A percentile compares a stretch with the other conserved stretches of the same genome.
Conservation (phyloP, 1,139 yeast genomes). For the Pneumocystis oryctolagi region DNA sequence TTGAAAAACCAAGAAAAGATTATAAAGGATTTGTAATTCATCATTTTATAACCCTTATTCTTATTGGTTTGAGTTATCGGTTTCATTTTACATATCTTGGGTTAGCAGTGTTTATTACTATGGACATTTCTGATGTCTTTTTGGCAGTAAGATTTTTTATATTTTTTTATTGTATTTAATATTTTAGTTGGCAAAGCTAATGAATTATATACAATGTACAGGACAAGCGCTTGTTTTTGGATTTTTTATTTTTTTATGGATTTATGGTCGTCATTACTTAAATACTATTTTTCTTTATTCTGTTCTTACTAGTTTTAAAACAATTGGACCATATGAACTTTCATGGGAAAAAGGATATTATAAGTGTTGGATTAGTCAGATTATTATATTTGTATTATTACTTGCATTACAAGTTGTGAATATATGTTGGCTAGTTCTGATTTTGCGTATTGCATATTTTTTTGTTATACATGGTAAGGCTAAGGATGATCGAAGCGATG, state of each 20-base stretch:
- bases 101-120: slow-evolving; percentile 71
- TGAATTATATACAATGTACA: slow-evolving; percentile 64
- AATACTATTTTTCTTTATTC: slow-evolving; percentile 76
- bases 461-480: slow-evolving; percentile 41
- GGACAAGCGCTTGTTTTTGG: slow-evolving; percentile 51
- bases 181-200: slow-evolving; percentile 44
- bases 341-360: slow-evolving; percentile 89
- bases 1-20: slow-evolving; percentile 92
- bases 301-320: slow-evolving; percentile 69
- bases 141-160: slow-evolving; percentile 32
- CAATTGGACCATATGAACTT: slow-evolving; percentile 31
- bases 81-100: slow-evolving; percentile 98
- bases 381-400: slow-evolving; percentile 65
- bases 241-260: slow-evolving; percentile 61
- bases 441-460: slow-evolving; percentile 61
- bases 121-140: slow-evolving; percentile 91
- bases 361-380: slow-evolving; percentile 90
- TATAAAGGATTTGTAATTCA: slow-evolving; percentile 81
- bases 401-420: slow-evolving; percentile 74
- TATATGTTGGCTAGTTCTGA: slow-evolving; percentile 71
- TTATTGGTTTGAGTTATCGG: slow-evolving; percentile 79
- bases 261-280: slow-evolving; percentile 74
- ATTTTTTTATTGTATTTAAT: neutral
- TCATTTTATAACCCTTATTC: slow-evolving; percentile 77
- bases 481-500: slow-evolving; percentile 86